phyloP scores from a whole-genome alignment of 1,139 yeast genomes.

The Casaregolazyma lundiana region DNA sequence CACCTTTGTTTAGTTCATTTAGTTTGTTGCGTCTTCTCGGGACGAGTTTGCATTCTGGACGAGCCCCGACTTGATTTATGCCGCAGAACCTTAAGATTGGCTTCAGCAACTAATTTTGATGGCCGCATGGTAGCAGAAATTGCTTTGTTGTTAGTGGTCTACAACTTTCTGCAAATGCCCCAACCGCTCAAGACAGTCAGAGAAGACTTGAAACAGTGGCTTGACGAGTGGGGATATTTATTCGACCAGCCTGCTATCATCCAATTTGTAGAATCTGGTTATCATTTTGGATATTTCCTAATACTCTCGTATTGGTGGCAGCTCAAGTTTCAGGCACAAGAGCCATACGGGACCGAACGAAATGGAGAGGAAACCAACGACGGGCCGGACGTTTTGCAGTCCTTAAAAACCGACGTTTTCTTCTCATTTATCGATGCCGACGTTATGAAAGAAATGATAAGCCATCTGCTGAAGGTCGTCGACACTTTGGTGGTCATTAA shows the following conservation, averaged over 20 bases:
- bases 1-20: constrained; percentile 69
- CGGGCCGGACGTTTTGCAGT: constrained; percentile 5
- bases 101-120: constrained; percentile 72
- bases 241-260: constrained; percentile 57
- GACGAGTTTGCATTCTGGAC: constrained; percentile 71
- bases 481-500: constrained; percentile 41
- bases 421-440: constrained; percentile 19
- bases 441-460: constrained; percentile 24
- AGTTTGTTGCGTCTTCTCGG: constrained; percentile 63
- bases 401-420: constrained; percentile 16
- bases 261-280: constrained; percentile 73
- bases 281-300: constrained; percentile 58
- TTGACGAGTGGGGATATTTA: constrained; percentile 65
- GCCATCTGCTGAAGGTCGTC: constrained; percentile 44
- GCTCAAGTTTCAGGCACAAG: constrained; percentile 9
- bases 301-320: constrained; percentile 39
- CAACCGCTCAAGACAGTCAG: constrained; percentile 31
- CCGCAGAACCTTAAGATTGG: constrained; percentile 54
- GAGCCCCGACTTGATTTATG: constrained; percentile 60
- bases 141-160: constrained; percentile 56
- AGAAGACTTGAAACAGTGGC: constrained; percentile 51
- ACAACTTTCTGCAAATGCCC: constrained; percentile 52
- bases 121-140: constrained; percentile 82
- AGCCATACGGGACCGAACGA: not conserved
- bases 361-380: constrained; percentile 8